Base-by-base conservation (phyloP, 2,329 filamentous ascomycete species). In the Pestalotiopsis fici region DNA sequence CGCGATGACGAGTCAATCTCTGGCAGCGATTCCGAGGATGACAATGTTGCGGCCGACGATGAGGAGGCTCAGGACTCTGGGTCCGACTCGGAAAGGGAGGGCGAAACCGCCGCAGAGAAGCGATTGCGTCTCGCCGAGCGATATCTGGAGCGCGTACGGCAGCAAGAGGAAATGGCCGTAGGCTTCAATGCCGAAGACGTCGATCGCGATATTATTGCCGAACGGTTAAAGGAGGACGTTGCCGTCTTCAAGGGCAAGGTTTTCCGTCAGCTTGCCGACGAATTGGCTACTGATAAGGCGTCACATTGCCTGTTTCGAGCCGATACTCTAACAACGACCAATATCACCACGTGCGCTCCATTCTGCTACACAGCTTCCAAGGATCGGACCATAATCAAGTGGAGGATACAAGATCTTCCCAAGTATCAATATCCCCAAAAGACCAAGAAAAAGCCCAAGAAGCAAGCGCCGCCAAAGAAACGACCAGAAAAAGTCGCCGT, bases 181-280 rank as follows among this genome's bases (percentile, higher is more conserved):
- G 96, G 94, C 50, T 99, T 98, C 76, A 94, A 99, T 80, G 96
- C 96, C 7, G 94, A 91, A 73, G 93, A 98, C 65, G 93, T 99
- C 67, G 96, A 98, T 81, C 87, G 92, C 68, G 96, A 99, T 77
- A 83, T 98, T 73, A 95, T 99, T 74, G 94, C 95, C 55, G 93
- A 97, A 79, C 86, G 95, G 73, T 83, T 99, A 74, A 90, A 95
- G 79, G 94, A 98, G 81, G 96, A 98, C 78, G 93, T 96, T 56
- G 91, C 96, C 64, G 96, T 98, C 81, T 89, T 89, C 66, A 98
- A 98, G 82, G 96, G 96, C 67, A 91, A 92, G 73, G 87, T 97
- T 62, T 98, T 97, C 82, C 88, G 94, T 64, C 88, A 89, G 77
- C 88, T 99, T 72, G 92, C 93, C 43, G 83, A 87, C 25, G 87